phyloP scores from a whole-genome alignment of 768 basidiomycete species.

The Suillus spraguei region DNA sequence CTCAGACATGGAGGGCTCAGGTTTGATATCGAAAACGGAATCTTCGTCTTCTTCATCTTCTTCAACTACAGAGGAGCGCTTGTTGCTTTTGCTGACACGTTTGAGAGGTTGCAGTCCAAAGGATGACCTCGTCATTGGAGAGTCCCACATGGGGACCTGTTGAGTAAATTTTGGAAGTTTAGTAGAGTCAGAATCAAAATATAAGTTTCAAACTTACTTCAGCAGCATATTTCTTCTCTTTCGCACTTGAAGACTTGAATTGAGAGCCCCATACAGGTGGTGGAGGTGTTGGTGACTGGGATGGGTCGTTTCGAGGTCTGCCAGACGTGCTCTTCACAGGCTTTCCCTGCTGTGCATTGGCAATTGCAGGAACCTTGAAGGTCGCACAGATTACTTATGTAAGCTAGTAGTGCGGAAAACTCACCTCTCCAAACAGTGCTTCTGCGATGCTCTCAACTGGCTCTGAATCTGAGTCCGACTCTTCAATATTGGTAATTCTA shows the following conservation, averaged over 20 bases:
- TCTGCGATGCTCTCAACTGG: neutral
- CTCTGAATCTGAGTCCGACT: neutral
- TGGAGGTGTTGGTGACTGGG: neutral
- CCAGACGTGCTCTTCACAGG: neutral
- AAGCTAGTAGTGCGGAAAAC: neutral
- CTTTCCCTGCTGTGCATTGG: neutral
- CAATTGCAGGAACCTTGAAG: neutral
- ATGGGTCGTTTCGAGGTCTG: neutral
- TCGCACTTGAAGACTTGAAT: neutral
- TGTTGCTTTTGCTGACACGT: neutral
- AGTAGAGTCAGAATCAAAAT: neutral
- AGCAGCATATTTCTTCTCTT: neutral
- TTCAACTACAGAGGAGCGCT: too few relatives aligned
- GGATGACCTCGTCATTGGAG: neutral
- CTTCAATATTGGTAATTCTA: neutral
- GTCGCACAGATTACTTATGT: neutral
- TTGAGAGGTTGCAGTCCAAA: neutral
- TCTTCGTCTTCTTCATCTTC: too few relatives aligned
- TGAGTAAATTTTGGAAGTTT: neutral
- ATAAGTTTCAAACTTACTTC: neutral
- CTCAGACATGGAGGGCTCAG: neutral
- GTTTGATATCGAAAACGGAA: neutral
- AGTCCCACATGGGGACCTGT: neutral
- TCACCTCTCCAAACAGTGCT: conserved; percentile 1
- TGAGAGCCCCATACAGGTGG: too few relatives aligned